Evolutionary conservation across 148 eudicot genomes (phyloP).

Genomic region (Spergularia marina): DNA sequence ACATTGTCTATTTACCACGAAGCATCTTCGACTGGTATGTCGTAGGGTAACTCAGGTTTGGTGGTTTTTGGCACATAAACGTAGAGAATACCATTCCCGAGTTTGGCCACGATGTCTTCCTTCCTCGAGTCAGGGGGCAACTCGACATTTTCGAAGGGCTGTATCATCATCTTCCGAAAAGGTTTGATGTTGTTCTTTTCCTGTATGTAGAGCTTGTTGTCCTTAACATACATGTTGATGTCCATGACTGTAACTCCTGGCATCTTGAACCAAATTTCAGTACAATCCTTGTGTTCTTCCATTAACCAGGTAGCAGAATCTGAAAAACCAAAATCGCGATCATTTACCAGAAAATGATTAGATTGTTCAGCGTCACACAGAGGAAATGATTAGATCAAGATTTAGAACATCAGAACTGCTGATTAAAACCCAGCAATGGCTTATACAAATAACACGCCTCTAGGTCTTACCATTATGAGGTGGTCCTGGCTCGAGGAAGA

Average conservation of each 20-base stretch:
- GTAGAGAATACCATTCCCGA: conserved; percentile 16
- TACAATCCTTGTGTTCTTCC: neutral
- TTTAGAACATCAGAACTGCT: neutral
- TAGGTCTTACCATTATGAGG: neutral
- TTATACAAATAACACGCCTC: neutral
- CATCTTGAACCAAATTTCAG: conserved; percentile 13
- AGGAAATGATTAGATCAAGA: neutral
- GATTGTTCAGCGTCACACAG: neutral
- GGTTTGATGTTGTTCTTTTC: conserved; percentile 11
- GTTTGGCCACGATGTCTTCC: conserved; percentile 10
- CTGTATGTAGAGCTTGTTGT: conserved; percentile 13
- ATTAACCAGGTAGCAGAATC: neutral
- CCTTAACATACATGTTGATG: conserved; percentile 12
- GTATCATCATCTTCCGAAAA: conserved; percentile 15
- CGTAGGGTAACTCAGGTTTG: neutral
- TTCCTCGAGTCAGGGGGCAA: conserved; percentile 1
- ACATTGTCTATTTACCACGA: conserved; percentile 5
- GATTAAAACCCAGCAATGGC: neutral
- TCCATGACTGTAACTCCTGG: conserved; percentile 14
- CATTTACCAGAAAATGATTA: neutral
- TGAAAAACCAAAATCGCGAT: conserved; percentile 6
- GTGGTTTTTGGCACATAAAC: conserved; percentile 6
- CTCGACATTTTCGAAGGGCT: conserved; percentile 9
- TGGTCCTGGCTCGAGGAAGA: neutral
- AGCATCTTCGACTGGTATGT: neutral